Percentiles rank a stretch among this genome's conserved stretches.
Conservation (phyloP, 768 basidiomycete genomes). For the Mycena rosella region DNA sequence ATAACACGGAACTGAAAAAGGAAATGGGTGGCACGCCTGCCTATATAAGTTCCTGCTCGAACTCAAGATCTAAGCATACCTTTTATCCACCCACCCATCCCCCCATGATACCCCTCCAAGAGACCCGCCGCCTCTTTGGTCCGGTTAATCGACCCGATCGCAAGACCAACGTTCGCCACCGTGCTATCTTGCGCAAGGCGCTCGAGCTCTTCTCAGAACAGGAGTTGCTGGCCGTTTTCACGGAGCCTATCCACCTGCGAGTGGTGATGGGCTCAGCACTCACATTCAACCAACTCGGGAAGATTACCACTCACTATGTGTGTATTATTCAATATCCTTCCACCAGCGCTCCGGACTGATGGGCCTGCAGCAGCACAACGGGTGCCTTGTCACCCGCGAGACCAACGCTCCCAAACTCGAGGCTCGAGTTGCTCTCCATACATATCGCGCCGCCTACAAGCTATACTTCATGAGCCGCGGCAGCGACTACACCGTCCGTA, state of each 20-base stretch:
- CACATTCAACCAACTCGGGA: not conserved
- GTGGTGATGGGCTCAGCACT: not conserved
- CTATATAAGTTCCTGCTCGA: too few relatives aligned
- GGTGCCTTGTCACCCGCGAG: not conserved
- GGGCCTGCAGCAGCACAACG: not conserved
- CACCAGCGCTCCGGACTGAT: not conserved
- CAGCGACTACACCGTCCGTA: not conserved
- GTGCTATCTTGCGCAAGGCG: too few relatives aligned
- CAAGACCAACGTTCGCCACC: too few relatives aligned
- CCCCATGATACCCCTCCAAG: not conserved
- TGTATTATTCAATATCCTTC: not conserved
- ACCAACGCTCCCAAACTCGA: not conserved
- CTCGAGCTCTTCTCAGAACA: not conserved
- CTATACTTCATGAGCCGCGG: slow-evolving; percentile 5
- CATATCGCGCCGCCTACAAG: slow-evolving; percentile 1
- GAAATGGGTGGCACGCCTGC: too few relatives aligned
- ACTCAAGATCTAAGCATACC: too few relatives aligned
- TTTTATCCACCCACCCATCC: not conserved
- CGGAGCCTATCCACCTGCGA: not conserved
- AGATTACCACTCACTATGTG: not conserved
- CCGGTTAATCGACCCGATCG: too few relatives aligned
- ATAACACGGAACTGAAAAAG: too few relatives aligned
- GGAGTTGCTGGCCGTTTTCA: not conserved
- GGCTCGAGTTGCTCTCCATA: not conserved
- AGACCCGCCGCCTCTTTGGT: too few relatives aligned